Evolutionary conservation across 331 rosid genomes (phyloP).

Genomic region (Spiraea crenata): DNA sequence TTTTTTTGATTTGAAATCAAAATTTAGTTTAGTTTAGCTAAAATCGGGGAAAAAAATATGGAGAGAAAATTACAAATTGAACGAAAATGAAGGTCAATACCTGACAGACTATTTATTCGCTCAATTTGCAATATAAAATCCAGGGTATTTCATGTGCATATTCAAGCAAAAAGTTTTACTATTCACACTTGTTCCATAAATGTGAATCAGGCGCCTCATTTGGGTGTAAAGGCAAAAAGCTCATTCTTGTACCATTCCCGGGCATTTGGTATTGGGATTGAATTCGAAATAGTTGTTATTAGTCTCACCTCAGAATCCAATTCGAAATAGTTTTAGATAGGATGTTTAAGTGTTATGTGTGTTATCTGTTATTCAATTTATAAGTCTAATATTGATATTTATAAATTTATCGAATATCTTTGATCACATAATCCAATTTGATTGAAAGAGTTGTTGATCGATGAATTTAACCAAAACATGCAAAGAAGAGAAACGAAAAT

Average conservation of each 20-base stretch:
- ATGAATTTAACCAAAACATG: background rate
- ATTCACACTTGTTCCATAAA: background rate
- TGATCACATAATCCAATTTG: too few species aligned
- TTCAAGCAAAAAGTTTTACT: too few species aligned
- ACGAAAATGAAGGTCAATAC: background rate
- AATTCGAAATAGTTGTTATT: too few species aligned
- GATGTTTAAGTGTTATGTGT: too few species aligned
- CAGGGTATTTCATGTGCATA: background rate
- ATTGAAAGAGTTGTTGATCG: too few species aligned
- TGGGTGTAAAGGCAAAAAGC: slow-evolving; percentile 17
- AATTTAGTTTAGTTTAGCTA: too few species aligned
- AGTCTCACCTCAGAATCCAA: too few species aligned
- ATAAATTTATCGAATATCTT: too few species aligned
- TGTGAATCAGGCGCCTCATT: slow-evolving; percentile 1
- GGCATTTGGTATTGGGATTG: background rate
- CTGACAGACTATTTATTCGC: slow-evolving; percentile 19
- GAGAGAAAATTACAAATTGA: background rate
- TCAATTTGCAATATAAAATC: slow-evolving; percentile 3
- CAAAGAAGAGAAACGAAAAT: background rate
- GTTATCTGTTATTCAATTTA: too few species aligned
- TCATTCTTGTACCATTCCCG: slow-evolving; percentile 13
- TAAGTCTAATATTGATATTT: too few species aligned
- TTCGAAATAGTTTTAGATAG: too few species aligned
- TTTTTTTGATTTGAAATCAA: background rate
- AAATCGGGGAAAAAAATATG: too few species aligned